Conservation (phyloP, 129 eudicot genomes). For the Heracleum sosnowskyi region DNA sequence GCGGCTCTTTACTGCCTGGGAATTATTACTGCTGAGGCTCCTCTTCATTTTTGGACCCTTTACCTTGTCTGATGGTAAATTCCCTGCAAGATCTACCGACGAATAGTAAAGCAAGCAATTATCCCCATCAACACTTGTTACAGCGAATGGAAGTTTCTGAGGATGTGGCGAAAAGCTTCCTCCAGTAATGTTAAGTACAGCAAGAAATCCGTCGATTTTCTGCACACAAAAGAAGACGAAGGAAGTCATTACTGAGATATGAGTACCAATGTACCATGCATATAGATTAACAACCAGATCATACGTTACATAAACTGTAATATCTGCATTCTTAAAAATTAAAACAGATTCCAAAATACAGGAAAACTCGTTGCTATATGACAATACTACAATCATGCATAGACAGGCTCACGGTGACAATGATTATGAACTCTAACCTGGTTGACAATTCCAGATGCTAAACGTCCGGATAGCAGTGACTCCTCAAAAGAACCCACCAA, state of each 20-base stretch:
- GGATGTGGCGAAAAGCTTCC: conserved; percentile 89
- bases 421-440: conserved; percentile 41
- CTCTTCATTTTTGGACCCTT: conserved; percentile 44
- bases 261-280: background rate
- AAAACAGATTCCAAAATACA: background rate
- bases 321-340: background rate
- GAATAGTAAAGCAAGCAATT: conserved; percentile 73
- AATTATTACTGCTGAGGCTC: conserved; percentile 44
- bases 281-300: background rate
- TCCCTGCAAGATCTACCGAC: conserved; percentile 61
- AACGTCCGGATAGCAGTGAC: conserved; percentile 89
- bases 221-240: conserved; percentile 28
- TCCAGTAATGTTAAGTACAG: conserved; percentile 79
- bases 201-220: conserved; percentile 98
- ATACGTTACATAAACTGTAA: background rate
- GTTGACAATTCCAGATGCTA: conserved; percentile 62
- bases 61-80: conserved; percentile 36
- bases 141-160: conserved; percentile 93
- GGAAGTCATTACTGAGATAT: background rate
- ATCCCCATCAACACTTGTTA: conserved; percentile 88
- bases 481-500: conserved; percentile 98
- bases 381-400: background rate
- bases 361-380: background rate
- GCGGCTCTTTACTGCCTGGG: conserved; percentile 47
- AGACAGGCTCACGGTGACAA: background rate